phyloP scores from a whole-genome alignment of 116 monocot species.

The Phalaenopsis hybrid region DNA sequence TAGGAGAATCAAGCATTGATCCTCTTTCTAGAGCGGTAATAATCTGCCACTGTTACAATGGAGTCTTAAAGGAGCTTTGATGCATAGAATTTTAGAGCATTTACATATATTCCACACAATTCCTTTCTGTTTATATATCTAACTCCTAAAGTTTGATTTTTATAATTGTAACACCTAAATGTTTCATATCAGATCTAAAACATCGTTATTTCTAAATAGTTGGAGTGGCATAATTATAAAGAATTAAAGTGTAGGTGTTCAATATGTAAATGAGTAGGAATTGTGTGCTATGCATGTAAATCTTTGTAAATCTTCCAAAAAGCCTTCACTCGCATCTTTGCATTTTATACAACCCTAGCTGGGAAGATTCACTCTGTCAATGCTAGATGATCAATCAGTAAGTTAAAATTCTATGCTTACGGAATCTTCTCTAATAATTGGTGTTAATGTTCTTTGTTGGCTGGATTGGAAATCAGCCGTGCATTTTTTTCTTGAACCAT shows the following conservation, averaged over 20 bases:
- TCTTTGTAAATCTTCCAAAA: neutral
- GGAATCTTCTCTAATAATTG: neutral
- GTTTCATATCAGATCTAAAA: no score
- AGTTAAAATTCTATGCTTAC: neutral
- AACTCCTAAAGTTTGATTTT: no score
- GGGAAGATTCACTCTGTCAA: neutral
- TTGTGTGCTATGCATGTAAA: no score
- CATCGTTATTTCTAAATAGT: no score
- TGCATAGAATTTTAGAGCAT: neutral
- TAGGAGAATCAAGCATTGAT: slow-evolving; percentile 85
- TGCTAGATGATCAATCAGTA: neutral
- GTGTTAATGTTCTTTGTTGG: neutral
- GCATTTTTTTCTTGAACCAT: neutral
- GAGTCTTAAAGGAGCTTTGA: neutral
- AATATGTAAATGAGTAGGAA: no score
- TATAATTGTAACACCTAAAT: no score
- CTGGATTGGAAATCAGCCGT: neutral
- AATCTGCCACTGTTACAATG: neutral
- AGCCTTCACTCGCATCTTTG: neutral
- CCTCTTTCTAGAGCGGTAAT: slow-evolving; percentile 87
- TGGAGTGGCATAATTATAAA: no score
- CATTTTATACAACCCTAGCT: neutral
- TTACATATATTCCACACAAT: no score
- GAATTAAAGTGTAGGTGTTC: no score
- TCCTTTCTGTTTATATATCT: no score